Percentiles rank a stretch among this genome's conserved stretches.
Evolutionary conservation across 768 basidiomycete genomes (phyloP).

Genomic region (Suillus variegatus): DNA sequence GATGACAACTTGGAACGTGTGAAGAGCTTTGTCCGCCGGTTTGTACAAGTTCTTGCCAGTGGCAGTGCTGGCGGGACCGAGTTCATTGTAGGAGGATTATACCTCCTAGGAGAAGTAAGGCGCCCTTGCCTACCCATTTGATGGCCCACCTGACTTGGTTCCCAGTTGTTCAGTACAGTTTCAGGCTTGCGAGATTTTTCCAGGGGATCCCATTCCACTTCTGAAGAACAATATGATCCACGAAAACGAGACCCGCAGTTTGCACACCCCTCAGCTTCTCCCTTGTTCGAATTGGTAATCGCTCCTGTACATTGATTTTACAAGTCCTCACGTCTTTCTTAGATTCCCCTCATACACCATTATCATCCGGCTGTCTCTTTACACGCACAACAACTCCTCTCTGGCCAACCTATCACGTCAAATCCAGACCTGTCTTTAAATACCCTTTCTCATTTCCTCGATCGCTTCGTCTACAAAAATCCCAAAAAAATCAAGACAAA

Average conservation of each 20-base stretch:
- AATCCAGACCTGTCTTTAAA: slow-evolving; percentile 89
- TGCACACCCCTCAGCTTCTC: slow-evolving; percentile 75
- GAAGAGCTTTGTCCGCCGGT: slow-evolving; percentile 79
- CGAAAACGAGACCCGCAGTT: slow-evolving; percentile 89
- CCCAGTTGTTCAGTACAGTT: slow-evolving; percentile 51
- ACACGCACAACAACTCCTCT: slow-evolving; percentile 81
- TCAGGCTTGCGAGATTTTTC: slow-evolving; percentile 49
- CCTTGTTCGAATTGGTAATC: slow-evolving; percentile 90
- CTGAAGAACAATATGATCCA: slow-evolving; percentile 66
- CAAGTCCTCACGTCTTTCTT: slow-evolving; percentile 1
- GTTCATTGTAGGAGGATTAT: slow-evolving; percentile 88
- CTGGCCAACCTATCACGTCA: slow-evolving; percentile 71
- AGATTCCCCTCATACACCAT: slow-evolving; percentile 82
- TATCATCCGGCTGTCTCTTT: slow-evolving; percentile 90
- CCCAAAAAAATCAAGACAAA: slow-evolving; percentile 74
- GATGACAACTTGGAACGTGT: slow-evolving; percentile 61
- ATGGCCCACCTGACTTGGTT: neutral
- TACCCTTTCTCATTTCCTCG: slow-evolving; percentile 93
- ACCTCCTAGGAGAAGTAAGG: slow-evolving; percentile 83
- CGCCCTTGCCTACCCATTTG: neutral
- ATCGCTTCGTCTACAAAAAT: slow-evolving; percentile 97
- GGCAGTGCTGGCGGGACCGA: slow-evolving; percentile 78
- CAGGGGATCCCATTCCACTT: slow-evolving; percentile 32
- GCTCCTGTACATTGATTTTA: neutral
- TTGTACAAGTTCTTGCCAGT: slow-evolving; percentile 75